Base-by-base conservation (phyloP, 805 yeast species). In the Sungouiozyma ichnusensis region DNA sequence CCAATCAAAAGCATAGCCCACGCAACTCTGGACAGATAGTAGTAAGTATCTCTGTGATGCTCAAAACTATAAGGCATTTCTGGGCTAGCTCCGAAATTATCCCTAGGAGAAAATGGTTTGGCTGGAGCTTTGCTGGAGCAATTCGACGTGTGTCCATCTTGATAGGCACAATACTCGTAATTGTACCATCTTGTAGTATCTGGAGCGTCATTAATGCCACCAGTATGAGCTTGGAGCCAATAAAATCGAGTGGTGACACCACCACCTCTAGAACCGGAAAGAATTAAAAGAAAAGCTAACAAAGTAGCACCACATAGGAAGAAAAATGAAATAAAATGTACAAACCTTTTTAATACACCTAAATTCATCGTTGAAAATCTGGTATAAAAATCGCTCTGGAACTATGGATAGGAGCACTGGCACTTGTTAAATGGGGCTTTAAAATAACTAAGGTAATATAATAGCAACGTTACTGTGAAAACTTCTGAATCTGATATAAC, bases 61-160 rank as follows among this genome's bases (percentile, higher is more conserved):
- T 65, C 51, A 51, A 86, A 79, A 19, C 65, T 63, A 2, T 55
- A 31, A 19, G 94, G 94, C 39, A 81, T 71, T 39, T 69, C 71
- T 5, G 48, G 45, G 34, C 66, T 54, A 40, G 79, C 68, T 37
- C 70, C 72, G 53, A 86, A 86, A 66, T 85, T 85, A 53, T 76
- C 77, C 37, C 63, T 73, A 20, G 96, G 96, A 19, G 94, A 83
- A 58, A 87, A 77, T 35, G 95, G 86, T 64, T 71, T 79, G n/a
- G 85, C 97, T 16, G 96, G 82, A 37, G 62, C 57, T 54, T 72
- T 72, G 16, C 61, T 44, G 36, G 76, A 60, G 65, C 86, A 86
- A 49, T 69, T 57, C 20, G 51, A 36, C 61, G 77, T 69, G 35
- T 57, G 48, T 42, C 74, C 73, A 48, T 72, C 69, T 14, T 53